Evolutionary conservation across 129 eudicot genomes (phyloP).

Genomic region (Lactuca sativa): DNA sequence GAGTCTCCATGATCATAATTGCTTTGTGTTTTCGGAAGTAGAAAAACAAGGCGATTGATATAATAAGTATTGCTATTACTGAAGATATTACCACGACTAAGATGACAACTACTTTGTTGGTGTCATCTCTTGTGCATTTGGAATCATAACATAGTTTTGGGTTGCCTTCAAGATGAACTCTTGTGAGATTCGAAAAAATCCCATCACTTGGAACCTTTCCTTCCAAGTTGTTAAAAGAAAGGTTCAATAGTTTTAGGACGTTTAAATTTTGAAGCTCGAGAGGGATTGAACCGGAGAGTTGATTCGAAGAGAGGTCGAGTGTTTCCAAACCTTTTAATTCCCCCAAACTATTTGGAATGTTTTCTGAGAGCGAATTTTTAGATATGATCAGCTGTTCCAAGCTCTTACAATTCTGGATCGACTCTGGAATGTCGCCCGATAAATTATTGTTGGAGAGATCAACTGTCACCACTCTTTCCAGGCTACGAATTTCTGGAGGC

Average conservation of each 20-base stretch:
- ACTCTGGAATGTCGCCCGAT: constrained; percentile 47
- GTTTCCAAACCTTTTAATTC: constrained; percentile 47
- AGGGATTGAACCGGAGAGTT: constrained; percentile 63
- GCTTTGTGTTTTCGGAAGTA: constrained; percentile 29
- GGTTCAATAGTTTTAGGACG: constrained; percentile 48
- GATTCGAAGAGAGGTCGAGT: constrained; percentile 65
- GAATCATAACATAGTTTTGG: constrained; percentile 38
- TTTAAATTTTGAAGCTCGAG: constrained; percentile 32
- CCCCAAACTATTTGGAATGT: constrained; percentile 44
- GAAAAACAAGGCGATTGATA: constrained; percentile 14
- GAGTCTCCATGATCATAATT: background rate
- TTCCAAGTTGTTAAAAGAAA: constrained; percentile 65
- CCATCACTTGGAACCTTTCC: constrained; percentile 57
- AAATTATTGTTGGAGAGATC: constrained; percentile 49
- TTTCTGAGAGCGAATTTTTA: constrained; percentile 43
- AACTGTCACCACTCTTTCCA: constrained; percentile 44
- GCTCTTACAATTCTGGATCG: constrained; percentile 56
- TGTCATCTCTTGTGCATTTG: constrained; percentile 15
- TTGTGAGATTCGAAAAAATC: constrained; percentile 41
- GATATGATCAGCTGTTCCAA: constrained; percentile 41
- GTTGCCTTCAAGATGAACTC: constrained; percentile 56
- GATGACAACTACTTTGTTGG: background rate
- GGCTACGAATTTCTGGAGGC: constrained; percentile 48
- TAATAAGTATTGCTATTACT: constrained; percentile 10
- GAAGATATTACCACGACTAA: background rate